A percentile compares a stretch with the other conserved stretches of the same genome.
Conservation (phyloP, 1,284 basidiomycete species). For the Ustilago xerochloae region DNA sequence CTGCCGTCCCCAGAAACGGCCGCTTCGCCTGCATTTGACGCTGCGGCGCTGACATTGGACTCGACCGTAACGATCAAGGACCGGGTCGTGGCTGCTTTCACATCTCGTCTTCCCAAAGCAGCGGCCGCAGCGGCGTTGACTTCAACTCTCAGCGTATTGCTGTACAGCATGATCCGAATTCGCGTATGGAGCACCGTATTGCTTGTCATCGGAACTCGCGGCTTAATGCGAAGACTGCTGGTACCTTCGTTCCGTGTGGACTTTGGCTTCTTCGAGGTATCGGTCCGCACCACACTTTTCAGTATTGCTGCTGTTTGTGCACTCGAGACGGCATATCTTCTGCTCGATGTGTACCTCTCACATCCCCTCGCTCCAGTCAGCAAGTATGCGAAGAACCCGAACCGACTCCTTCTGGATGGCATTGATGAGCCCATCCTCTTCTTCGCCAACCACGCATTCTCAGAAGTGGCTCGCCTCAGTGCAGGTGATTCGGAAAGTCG, state of each 20-base stretch:
- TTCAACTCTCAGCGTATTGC: slow-evolving; percentile 11
- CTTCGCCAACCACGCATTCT: slow-evolving; percentile 53
- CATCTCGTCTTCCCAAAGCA: slow-evolving; percentile 14
- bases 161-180: slow-evolving; percentile 44
- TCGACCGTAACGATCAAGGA: slow-evolving; percentile 33
- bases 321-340: slow-evolving; percentile 43
- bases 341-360: slow-evolving; percentile 59
- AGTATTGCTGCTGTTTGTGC: slow-evolving; percentile 34
- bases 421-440: slow-evolving; percentile 47
- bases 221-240: slow-evolving; percentile 34
- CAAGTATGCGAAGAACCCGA: slow-evolving; percentile 37
- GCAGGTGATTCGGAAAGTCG: slow-evolving; percentile 29
- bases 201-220: slow-evolving; percentile 45
- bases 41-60: neutral
- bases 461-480: slow-evolving; percentile 45
- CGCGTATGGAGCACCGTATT: slow-evolving; percentile 47
- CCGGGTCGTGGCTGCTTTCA: slow-evolving; percentile 13
- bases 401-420: slow-evolving; percentile 47
- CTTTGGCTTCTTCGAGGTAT: slow-evolving; percentile 28
- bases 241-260: slow-evolving; percentile 57
- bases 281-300: slow-evolving; percentile 23
- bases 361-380: slow-evolving; percentile 45
- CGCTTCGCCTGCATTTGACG: slow-evolving; percentile 35
- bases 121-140: slow-evolving; percentile 9
- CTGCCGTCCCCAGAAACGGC: slow-evolving; percentile 21